Conservation (phyloP, 2,329 filamentous ascomycete genomes). For the Fusarium anguioides region DNA sequence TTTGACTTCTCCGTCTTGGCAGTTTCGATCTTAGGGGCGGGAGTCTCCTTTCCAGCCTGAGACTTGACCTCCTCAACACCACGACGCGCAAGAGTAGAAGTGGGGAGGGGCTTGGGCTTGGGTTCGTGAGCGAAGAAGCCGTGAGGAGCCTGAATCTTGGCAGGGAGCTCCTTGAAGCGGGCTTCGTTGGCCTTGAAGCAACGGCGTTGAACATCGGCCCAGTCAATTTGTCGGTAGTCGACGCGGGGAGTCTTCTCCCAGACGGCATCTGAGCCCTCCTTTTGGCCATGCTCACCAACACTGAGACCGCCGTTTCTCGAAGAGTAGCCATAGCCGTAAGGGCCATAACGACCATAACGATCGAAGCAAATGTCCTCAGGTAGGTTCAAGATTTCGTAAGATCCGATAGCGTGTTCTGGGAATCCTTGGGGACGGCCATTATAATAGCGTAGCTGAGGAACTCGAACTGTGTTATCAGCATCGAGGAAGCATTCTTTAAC, state of each 20-base stretch:
- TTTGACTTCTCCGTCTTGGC: constrained; percentile 1
- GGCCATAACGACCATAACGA: constrained; percentile 85
- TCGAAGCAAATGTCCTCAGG: constrained; percentile 93
- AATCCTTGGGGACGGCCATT: constrained; percentile 85
- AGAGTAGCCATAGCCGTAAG: constrained; percentile 92
- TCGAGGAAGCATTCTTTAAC: constrained; percentile 85
- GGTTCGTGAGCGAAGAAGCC: constrained; percentile 64
- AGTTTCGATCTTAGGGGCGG: constrained; percentile 13
- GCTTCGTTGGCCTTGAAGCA: constrained; percentile 78
- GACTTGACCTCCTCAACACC: constrained; percentile 27
- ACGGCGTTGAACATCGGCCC: constrained; percentile 80
- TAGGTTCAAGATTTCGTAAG: constrained; percentile 81
- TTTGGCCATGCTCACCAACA: constrained; percentile 85
- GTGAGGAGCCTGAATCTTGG: constrained; percentile 54
- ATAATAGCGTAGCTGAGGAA: constrained; percentile 79
- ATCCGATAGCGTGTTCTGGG: constrained; percentile 87
- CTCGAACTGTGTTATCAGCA: constrained; percentile 67
- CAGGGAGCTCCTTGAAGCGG: constrained; percentile 69
- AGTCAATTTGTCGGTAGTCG: constrained; percentile 80
- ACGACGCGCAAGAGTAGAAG: constrained; percentile 18
- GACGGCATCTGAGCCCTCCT: constrained; percentile 80
- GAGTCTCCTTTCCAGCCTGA: constrained; percentile 20
- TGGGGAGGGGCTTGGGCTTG: constrained; percentile 6
- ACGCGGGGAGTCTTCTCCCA: constrained; percentile 79
- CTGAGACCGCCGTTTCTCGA: constrained; percentile 81